phyloP scores from a whole-genome alignment of 768 basidiomycete species.

The Candolleomyces eurysporus region DNA sequence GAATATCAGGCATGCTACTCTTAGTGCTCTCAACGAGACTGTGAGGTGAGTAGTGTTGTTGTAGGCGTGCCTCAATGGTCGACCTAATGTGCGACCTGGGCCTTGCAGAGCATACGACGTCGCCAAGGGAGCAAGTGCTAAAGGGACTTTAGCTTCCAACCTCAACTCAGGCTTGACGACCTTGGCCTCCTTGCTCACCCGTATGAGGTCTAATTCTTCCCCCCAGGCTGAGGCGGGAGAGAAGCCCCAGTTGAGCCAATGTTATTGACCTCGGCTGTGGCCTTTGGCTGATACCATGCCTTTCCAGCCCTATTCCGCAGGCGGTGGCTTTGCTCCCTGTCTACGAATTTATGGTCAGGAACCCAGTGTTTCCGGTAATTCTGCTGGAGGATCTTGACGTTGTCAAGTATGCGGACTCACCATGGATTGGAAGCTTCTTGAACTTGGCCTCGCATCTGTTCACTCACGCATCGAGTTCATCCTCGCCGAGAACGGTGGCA shows the following conservation, averaged over 20 bases:
- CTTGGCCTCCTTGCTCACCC: neutral
- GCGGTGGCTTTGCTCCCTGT: conserved; percentile 56
- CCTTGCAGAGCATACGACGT: neutral
- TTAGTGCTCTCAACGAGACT: conserved; percentile 47
- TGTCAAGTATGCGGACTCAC: neutral
- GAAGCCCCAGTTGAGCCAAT: conserved; percentile 1
- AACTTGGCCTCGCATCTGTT: conserved; percentile 64
- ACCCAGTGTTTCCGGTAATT: conserved; percentile 46
- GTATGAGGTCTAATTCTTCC: neutral
- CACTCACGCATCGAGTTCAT: conserved; percentile 63
- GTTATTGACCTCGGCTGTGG: too few species aligned
- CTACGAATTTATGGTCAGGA: conserved; percentile 58
- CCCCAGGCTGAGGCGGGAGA: neutral
- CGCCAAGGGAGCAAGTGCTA: too few species aligned
- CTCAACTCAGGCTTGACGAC: neutral
- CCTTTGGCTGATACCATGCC: neutral
- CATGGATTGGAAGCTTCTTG: conserved; percentile 20
- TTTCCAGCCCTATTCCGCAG: conserved; percentile 59
- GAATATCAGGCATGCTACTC: conserved; percentile 56
- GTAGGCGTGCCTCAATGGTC: neutral
- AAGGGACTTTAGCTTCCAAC: neutral
- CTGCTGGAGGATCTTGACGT: conserved; percentile 34
- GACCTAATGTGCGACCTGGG: neutral
- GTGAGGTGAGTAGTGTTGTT: conserved; percentile 41
- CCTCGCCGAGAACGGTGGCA: conserved; percentile 54